Evolutionary conservation across 2,329 filamentous ascomycete genomes (phyloP), one percentile per base, ranked within the genome.

Genomic region (Penicillium sclerotiorum): DNA sequence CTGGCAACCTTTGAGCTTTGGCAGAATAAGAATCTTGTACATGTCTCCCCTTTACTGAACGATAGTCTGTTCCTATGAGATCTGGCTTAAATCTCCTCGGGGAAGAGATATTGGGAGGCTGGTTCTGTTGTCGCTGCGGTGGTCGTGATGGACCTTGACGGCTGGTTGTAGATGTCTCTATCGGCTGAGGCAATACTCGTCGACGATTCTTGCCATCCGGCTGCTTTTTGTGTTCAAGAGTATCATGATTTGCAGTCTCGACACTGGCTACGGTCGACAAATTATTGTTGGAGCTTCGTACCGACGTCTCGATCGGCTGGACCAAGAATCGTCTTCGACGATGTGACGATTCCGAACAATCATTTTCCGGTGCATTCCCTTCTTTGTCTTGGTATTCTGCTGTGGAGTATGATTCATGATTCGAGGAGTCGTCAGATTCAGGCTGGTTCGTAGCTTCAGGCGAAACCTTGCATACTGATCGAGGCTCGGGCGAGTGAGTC

Each of bases 131-230:
- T 8, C 47, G 46, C 21, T 65, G 76, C 60, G 85, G 50, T 41
- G 42, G 35, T 21, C 46, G 45, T 36, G 48, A 21, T 32, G 55
- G 40, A 55, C 61, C 53, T 59, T 43, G 65, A 62, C 63, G 77
- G 76, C 61, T 83, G 75, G 65, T 77, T 80, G 39, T 82, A 80
- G 81, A 86, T 8, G 87, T 90, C 69, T 91, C 88, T 56, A 91
- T 82, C 13, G 87, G 66, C 23, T 67, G 56, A 5, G 65, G 64
- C n/a, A 61, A 44, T 40, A 69, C 66, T 38, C 58, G 61, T 44
- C 60, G 58, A 17, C 46, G 35, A 13, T 51, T 43, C 25, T 28
- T 41, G 20, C 35, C 25, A 36, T 43, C 36, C 4, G 13, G 41
- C 30, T 13, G 27, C n/a, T 11, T n/a, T 36, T 11, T 35, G 21